Percentiles rank a stretch among this genome's conserved stretches.
These are phyloP conservation scores for Micractinium conductrix DNA, from an alignment of 139 green algal genomes.

Conservation along the genomic window DNA sequence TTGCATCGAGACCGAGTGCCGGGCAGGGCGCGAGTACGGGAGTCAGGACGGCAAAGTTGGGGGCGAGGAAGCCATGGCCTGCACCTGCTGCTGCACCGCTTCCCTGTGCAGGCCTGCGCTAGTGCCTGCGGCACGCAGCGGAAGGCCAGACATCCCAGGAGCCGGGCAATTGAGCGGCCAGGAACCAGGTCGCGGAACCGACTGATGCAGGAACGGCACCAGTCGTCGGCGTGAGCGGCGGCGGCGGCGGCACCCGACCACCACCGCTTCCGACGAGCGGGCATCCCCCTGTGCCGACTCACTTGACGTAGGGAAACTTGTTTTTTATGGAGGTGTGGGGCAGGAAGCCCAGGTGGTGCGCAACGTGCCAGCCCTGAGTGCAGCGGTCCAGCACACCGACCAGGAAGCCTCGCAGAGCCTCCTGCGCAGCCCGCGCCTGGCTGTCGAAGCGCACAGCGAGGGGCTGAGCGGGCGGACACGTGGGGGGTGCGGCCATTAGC, in stretches of 20 bases:
- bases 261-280: neutral
- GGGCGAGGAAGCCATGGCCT: neutral
- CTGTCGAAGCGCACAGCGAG: too few species aligned
- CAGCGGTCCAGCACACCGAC: conserved; percentile 6
- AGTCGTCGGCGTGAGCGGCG: neutral
- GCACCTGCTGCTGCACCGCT: too few species aligned
- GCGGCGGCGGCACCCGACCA: neutral
- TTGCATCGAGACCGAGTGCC: too few species aligned
- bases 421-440: neutral
- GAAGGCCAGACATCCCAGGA: neutral
- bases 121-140: neutral
- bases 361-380: neutral
- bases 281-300: neutral
- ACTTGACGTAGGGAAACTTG: conserved; percentile 41
- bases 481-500: too few species aligned
- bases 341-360: conserved; percentile 30
- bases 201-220: too few species aligned
- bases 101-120: too few species aligned
- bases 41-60: neutral
- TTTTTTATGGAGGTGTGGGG: conserved; percentile 27
- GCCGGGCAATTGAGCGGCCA: too few species aligned
- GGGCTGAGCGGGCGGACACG: too few species aligned
- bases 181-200: too few species aligned
- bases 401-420: conserved; percentile 22
- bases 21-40: neutral